Conservation (phyloP, 768 basidiomycete species). For the Auricularia cornea region DNA sequence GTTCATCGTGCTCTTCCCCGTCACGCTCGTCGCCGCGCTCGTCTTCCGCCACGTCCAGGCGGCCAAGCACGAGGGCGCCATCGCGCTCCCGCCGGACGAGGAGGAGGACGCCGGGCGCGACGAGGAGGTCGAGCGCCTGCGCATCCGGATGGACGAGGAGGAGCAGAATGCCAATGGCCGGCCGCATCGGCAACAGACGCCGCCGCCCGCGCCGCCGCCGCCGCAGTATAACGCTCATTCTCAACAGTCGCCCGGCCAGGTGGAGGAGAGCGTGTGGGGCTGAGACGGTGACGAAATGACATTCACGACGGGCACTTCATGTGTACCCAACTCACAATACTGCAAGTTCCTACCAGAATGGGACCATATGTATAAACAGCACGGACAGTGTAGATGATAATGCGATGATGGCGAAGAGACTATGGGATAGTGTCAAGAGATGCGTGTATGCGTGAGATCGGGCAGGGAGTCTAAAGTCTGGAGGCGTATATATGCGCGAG, state of each 20-base stretch:
- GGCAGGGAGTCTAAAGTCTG: too few relatives aligned
- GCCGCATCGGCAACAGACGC: neutral
- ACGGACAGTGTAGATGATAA: too few relatives aligned
- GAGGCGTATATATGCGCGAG: too few relatives aligned
- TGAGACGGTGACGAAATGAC: neutral
- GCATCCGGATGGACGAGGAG: neutral
- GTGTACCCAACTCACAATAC: too few relatives aligned
- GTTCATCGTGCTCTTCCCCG: slow-evolving; percentile 26
- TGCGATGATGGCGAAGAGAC: neutral
- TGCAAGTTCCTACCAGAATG: too few relatives aligned
- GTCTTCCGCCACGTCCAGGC: slow-evolving; percentile 28
- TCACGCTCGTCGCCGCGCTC: slow-evolving; percentile 41
- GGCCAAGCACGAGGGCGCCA: slow-evolving; percentile 25
- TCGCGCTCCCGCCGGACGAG: slow-evolving; percentile 36
- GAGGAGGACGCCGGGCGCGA: slow-evolving; percentile 5
- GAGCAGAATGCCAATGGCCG: neutral
- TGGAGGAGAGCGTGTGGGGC: neutral
- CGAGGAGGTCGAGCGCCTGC: neutral
- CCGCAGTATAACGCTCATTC: neutral
- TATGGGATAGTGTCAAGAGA: neutral
- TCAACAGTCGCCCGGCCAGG: neutral
- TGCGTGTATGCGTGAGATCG: too few relatives aligned
- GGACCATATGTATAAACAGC: too few relatives aligned
- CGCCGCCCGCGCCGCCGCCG: neutral
- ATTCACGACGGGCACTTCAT: neutral